phyloP scores from a whole-genome alignment of 192 early-diverging fungal species.

The Gigaspora rosea region DNA sequence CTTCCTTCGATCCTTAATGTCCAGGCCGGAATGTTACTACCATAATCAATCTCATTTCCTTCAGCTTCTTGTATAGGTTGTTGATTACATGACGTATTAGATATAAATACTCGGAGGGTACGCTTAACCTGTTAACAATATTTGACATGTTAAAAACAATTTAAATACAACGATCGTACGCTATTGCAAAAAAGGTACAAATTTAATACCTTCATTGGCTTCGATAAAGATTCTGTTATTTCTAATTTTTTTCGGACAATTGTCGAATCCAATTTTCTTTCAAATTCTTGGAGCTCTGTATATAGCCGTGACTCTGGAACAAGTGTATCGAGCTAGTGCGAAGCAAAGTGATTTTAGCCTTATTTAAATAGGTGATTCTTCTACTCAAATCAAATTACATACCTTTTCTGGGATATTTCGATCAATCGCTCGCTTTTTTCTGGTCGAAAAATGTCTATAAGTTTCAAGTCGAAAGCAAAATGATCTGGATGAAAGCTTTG shows the following conservation, averaged over 20 bases:
- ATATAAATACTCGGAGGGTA: constrained; percentile 87
- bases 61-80: constrained; percentile 49
- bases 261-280: constrained; percentile 84
- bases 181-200: not conserved
- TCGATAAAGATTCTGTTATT: constrained; percentile 76
- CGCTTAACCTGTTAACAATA: constrained; percentile 59
- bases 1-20: constrained; percentile 89
- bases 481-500: not conserved
- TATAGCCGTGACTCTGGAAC: constrained; percentile 93
- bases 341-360: not conserved
- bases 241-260: constrained; percentile 91
- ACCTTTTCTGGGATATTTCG: constrained; percentile 27
- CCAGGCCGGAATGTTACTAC: constrained; percentile 75
- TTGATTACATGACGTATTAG: constrained; percentile 86
- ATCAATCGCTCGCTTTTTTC: constrained; percentile 12
- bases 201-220: constrained; percentile 59
- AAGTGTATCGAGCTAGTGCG: constrained; percentile 76
- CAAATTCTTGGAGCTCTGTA: constrained; percentile 82
- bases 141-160: not conserved
- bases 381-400: not conserved
- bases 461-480: not conserved
- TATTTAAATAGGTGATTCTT: no score
- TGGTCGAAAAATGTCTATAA: not conserved
- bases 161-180: not conserved
- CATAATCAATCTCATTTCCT: constrained; percentile 47